phyloP scores from a whole-genome alignment of 768 basidiomycete genomes.

The Sistotremastrum niveocremeum region DNA sequence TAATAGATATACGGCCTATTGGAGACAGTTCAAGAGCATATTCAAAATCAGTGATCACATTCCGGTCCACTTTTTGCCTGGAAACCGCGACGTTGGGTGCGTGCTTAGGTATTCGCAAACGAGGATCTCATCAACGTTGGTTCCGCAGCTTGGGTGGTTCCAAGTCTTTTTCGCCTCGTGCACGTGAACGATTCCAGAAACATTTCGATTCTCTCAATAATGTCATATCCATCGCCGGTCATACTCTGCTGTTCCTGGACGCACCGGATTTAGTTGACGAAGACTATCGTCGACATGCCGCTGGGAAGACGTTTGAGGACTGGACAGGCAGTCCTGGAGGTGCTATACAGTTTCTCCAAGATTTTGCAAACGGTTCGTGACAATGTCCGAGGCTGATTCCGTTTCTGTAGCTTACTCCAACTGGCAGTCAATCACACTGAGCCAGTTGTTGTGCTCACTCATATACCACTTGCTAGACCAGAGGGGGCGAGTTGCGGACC shows the following conservation, averaged over 20 bases:
- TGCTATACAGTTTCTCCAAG: conserved; percentile 39
- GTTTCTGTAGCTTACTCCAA: conserved; percentile 11
- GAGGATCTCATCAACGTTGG: conserved; percentile 2
- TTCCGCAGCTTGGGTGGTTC: conserved; percentile 32
- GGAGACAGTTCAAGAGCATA: conserved; percentile 51
- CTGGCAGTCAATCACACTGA: conserved; percentile 20
- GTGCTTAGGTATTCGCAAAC: conserved; percentile 9
- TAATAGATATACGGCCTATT: conserved; percentile 62
- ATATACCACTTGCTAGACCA: conserved; percentile 78
- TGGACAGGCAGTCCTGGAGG: conserved; percentile 42
- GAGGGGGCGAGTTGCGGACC: conserved; percentile 62
- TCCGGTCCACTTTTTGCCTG: conserved; percentile 63
- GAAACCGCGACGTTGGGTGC: conserved; percentile 85
- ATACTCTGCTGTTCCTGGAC: conserved; percentile 61
- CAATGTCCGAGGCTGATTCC: conserved; percentile 14
- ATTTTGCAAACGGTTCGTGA: conserved; percentile 28
- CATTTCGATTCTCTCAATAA: conserved; percentile 70
- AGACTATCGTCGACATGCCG: conserved; percentile 36
- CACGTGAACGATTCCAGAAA: conserved; percentile 45
- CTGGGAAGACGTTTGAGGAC: conserved; percentile 25
- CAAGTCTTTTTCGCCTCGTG: conserved; percentile 30
- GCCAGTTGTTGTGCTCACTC: conserved; percentile 64
- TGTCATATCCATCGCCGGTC: conserved; percentile 49
- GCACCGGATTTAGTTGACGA: conserved; percentile 65
- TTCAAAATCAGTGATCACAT: conserved; percentile 38